These are phyloP conservation scores for Euphorbia celastroides DNA, from an alignment of 441 rosid species.

Conservation along the genomic window DNA sequence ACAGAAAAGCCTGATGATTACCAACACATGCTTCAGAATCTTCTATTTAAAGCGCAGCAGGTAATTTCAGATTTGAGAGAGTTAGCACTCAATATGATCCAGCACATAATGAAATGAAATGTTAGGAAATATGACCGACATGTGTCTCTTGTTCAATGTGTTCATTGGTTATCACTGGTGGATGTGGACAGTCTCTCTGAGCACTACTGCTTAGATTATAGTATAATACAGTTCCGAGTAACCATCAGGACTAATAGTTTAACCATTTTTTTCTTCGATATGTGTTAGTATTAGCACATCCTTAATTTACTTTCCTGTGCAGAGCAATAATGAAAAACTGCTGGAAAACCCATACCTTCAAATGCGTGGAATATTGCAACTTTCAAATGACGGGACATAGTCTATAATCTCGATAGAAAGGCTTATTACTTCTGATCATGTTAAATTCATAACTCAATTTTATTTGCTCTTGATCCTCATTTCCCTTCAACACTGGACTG, in stretches of 20 bases:
- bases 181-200: not conserved
- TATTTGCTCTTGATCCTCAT: constrained; percentile 14
- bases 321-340: constrained; percentile 98
- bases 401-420: constrained; percentile 15
- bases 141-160: not conserved
- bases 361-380: constrained; percentile 95
- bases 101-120: constrained; percentile 1
- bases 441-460: constrained; percentile 16
- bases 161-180: not conserved
- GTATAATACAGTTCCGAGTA: not conserved
- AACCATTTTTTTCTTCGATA: not conserved
- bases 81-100: not conserved
- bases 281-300: not conserved
- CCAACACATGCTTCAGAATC: constrained; percentile 96
- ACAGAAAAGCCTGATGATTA: constrained; percentile 91
- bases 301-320: constrained; percentile 22
- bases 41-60: constrained; percentile 96
- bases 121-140: not conserved
- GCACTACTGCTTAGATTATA: not conserved
- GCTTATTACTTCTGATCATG: constrained; percentile 15
- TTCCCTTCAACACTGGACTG: constrained; percentile 18
- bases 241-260: not conserved
- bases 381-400: constrained; percentile 62
- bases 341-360: constrained; percentile 98
- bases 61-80: constrained; percentile 29